phyloP scores from a whole-genome alignment of 2,329 filamentous ascomycete genomes.

The Xylaria polymorpha region DNA sequence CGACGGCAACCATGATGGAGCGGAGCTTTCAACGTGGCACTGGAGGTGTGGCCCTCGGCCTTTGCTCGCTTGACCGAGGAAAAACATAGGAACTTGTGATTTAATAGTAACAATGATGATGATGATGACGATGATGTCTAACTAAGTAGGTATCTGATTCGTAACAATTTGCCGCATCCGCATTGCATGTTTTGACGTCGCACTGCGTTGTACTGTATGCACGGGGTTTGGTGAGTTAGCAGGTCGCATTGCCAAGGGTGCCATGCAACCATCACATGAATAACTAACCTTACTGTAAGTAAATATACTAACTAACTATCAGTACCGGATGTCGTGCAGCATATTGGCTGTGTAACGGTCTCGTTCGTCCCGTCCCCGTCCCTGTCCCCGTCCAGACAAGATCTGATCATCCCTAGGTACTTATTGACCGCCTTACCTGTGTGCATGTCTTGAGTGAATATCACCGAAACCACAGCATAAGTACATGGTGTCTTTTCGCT shows the following conservation, averaged over 20 bases:
- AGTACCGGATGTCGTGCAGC: slow-evolving; percentile 36
- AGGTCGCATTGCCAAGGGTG: slow-evolving; percentile 26
- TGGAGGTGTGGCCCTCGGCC: slow-evolving; percentile 18
- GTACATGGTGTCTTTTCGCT: not conserved
- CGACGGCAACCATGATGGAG: slow-evolving; percentile 23
- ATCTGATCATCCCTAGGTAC: slow-evolving; percentile 22
- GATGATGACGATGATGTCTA: not conserved
- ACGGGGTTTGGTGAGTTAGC: slow-evolving; percentile 19
- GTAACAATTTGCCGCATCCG: slow-evolving; percentile 9
- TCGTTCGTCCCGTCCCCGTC: not conserved
- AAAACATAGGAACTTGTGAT: not conserved
- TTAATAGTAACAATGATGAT: slow-evolving; percentile 4
- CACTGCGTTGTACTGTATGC: slow-evolving; percentile 29
- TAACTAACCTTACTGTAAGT: no score
- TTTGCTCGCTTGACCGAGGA: not conserved
- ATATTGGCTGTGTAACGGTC: slow-evolving; percentile 25
- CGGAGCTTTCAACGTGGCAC: slow-evolving; percentile 28
- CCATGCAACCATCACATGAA: slow-evolving; percentile 22
- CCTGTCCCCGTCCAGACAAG: slow-evolving; percentile 8
- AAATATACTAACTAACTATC: slow-evolving; percentile 8
- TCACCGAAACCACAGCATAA: not conserved
- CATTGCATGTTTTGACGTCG: slow-evolving; percentile 27
- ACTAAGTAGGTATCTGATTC: slow-evolving; percentile 4
- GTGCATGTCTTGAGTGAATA: slow-evolving; percentile 18
- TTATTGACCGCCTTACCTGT: slow-evolving; percentile 12